A percentile compares a stretch with the other conserved stretches of the same genome.
These are phyloP conservation scores for Penicillium sp. DNA, from an alignment of 2,329 filamentous ascomycete species.

Conservation along the genomic window DNA sequence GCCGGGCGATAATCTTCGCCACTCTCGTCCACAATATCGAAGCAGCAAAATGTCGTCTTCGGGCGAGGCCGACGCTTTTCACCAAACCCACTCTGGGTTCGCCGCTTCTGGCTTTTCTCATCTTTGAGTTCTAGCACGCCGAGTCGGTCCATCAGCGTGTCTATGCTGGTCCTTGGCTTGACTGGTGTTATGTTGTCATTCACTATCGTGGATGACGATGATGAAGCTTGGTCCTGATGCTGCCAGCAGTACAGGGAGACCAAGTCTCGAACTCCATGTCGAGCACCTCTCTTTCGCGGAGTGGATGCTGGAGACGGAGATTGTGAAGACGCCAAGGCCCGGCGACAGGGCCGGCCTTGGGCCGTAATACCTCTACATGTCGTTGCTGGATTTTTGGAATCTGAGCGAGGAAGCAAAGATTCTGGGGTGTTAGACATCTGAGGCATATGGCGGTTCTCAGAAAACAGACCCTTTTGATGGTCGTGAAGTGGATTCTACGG, in stretches of 20 bases:
- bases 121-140: slow-evolving; percentile 68
- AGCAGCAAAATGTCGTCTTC: slow-evolving; percentile 34
- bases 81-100: slow-evolving; percentile 8
- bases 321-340: slow-evolving; percentile 59
- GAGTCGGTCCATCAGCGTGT: slow-evolving; percentile 79
- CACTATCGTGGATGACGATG: slow-evolving; percentile 16
- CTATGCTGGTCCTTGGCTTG: slow-evolving; percentile 74
- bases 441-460: slow-evolving; percentile 52
- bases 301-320: slow-evolving; percentile 27
- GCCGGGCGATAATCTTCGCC: slow-evolving; percentile 28
- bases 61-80: slow-evolving; percentile 19
- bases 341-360: slow-evolving; percentile 78
- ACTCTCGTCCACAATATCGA: slow-evolving; percentile 28
- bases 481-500: not conserved
- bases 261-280: slow-evolving; percentile 26
- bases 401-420: slow-evolving; percentile 71
- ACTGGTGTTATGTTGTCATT: slow-evolving; percentile 39
- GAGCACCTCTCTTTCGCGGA: slow-evolving; percentile 25
- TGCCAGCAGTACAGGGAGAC: slow-evolving; percentile 80
- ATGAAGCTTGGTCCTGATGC: slow-evolving; percentile 79
- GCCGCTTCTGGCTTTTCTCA: slow-evolving; percentile 6
- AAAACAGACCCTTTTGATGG: not conserved
- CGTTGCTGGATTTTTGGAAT: slow-evolving; percentile 78
- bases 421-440: slow-evolving; percentile 76
- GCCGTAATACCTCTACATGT: slow-evolving; percentile 88